Conservation (phyloP, 768 basidiomycete species). For the Xanthoconium purpureum region DNA sequence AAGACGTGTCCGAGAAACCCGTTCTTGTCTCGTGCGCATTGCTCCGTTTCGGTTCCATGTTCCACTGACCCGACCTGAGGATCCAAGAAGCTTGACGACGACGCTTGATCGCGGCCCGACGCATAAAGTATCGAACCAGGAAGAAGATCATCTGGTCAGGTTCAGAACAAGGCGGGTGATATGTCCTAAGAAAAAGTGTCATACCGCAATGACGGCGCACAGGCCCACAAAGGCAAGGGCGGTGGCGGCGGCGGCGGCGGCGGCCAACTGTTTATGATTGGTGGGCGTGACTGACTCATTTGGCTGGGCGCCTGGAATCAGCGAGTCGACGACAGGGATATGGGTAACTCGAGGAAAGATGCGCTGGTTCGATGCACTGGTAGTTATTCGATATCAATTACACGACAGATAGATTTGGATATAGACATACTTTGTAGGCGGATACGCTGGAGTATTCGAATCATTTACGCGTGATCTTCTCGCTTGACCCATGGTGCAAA, state of each 20-base stretch:
- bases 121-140: slow-evolving; percentile 15
- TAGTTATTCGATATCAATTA: background rate
- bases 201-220: slow-evolving; percentile 9
- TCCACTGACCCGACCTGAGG: slow-evolving; percentile 20
- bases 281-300: background rate
- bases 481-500: background rate
- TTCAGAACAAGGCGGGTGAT: background rate
- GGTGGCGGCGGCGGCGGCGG: background rate
- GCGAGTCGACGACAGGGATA: slow-evolving; percentile 14
- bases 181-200: too few relatives aligned
- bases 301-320: slow-evolving; percentile 1
- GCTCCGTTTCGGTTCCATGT: slow-evolving; percentile 14
- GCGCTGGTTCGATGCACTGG: background rate
- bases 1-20: slow-evolving; percentile 14
- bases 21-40: slow-evolving; percentile 6
- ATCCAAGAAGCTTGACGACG: slow-evolving; percentile 28
- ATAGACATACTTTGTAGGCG: slow-evolving; percentile 5
- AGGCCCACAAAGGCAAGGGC: background rate
- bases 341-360: background rate
- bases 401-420: background rate
- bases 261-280: background rate
- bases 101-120: slow-evolving; percentile 15
- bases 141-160: slow-evolving; percentile 11
- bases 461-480: background rate
- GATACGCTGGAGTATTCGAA: background rate